A percentile compares a stretch with the other conserved stretches of the same genome.
Conservation (phyloP, 768 basidiomycete species). For the Trametes cingulata region DNA sequence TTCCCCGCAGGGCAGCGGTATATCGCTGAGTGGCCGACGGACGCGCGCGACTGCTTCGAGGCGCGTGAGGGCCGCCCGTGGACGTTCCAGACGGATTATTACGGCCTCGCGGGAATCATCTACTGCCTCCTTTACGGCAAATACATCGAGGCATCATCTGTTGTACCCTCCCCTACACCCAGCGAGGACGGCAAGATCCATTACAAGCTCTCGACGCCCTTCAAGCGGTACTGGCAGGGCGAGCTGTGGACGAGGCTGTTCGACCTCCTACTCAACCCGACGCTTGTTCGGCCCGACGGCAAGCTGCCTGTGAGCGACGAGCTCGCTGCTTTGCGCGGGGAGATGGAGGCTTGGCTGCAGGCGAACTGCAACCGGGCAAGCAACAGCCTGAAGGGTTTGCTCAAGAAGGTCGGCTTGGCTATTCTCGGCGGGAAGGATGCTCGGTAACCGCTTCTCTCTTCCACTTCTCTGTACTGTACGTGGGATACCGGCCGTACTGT, state of each 20-base stretch:
- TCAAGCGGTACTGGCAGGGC: constrained; percentile 95
- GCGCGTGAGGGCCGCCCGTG: constrained; percentile 81
- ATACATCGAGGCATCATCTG: constrained; percentile 79
- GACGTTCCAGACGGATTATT: constrained; percentile 97
- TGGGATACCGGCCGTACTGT: background rate
- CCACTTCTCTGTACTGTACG: background rate
- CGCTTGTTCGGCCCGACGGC: constrained; percentile 53
- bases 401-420: constrained; percentile 79
- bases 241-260: constrained; percentile 86
- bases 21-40: constrained; percentile 84
- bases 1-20: constrained; percentile 83
- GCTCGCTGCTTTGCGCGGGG: constrained; percentile 59
- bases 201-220: constrained; percentile 71
- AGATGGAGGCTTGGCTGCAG: constrained; percentile 90
- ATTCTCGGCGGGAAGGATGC: constrained; percentile 35
- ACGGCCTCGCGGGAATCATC: constrained; percentile 90
- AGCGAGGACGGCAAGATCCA: constrained; percentile 36
- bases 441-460: background rate
- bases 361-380: constrained; percentile 85
- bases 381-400: constrained; percentile 73
- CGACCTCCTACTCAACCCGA: constrained; percentile 84
- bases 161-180: constrained; percentile 39
- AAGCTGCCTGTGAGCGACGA: constrained; percentile 73
- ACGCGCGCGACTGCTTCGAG: constrained; percentile 91
- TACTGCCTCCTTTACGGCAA: constrained; percentile 97